Evolutionary conservation across 1,139 yeast species (phyloP).

Genomic region (Saccharomyces hybrid): DNA sequence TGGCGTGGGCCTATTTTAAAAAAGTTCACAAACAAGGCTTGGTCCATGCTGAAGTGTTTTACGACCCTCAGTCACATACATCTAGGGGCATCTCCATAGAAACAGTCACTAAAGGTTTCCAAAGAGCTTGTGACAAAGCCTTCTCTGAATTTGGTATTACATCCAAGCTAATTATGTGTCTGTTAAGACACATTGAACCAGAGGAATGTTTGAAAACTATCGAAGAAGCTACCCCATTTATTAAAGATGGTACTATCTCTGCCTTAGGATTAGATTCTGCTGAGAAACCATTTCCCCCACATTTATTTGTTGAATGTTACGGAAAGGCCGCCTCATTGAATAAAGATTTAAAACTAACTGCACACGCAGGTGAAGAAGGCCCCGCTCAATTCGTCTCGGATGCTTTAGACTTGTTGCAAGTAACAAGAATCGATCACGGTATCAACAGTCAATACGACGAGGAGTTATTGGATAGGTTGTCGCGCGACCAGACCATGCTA

Average conservation of each 20-base stretch:
- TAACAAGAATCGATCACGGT: slow-evolving; percentile 73
- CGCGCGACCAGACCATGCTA: slow-evolving; percentile 46
- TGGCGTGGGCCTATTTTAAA: slow-evolving; percentile 65
- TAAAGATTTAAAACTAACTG: slow-evolving; percentile 55
- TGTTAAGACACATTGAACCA: slow-evolving; percentile 64
- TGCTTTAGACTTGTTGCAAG: slow-evolving; percentile 51
- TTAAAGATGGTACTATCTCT: slow-evolving; percentile 48
- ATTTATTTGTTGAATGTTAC: slow-evolving; percentile 56
- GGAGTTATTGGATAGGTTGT: slow-evolving; percentile 47
- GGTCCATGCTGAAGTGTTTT: slow-evolving; percentile 62
- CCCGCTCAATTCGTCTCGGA: slow-evolving; percentile 53
- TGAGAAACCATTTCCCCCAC: slow-evolving; percentile 69
- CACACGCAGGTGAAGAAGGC: slow-evolving; percentile 88
- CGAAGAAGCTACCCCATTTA: slow-evolving; percentile 42
- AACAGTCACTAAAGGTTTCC: slow-evolving; percentile 54
- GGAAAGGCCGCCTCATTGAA: slow-evolving; percentile 37
- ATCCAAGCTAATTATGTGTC: slow-evolving; percentile 68
- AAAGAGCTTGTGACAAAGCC: slow-evolving; percentile 56
- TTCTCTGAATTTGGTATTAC: slow-evolving; percentile 49
- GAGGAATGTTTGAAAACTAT: slow-evolving; percentile 50
- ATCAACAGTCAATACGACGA: slow-evolving; percentile 51
- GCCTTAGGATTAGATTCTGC: slow-evolving; percentile 75
- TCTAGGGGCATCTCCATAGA: slow-evolving; percentile 56
- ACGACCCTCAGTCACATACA: slow-evolving; percentile 79
- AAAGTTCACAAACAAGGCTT: slow-evolving; percentile 57